Base-by-base conservation (phyloP, 1,139 yeast genomes). In the Geotrichum klebahnii region DNA sequence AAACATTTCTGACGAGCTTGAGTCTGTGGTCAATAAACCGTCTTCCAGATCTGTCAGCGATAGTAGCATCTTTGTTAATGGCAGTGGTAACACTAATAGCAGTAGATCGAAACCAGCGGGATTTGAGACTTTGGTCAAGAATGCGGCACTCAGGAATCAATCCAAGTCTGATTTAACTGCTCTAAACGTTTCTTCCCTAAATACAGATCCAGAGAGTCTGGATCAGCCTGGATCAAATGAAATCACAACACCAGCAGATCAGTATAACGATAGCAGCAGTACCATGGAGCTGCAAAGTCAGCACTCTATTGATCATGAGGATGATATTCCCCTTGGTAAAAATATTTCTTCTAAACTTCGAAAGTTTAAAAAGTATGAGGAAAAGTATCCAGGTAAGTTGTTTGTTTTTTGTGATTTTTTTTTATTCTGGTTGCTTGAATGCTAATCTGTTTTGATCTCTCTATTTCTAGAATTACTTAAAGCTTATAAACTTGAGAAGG, bases 311-410 rank as follows among this genome's bases (percentile, higher is more conserved):
- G n/a, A n/a, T n/a, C n/a, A 14, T 35, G 26, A 20, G 3, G 40
- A 36, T 17, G 40, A 3, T 28, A 36, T 12, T 17, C 19, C 23
- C 6, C 17, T 33, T 12, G 36, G 34, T 10, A 28, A 34, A 14
- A 43, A 14, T 14, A 35, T 43, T 19, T 33, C 20, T 57, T 70
- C 81, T 12, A 84, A 84, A 60, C 69, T 90, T 67, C 77, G 78
- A 55, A 89, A 87, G 70, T 87, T 87, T 63, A 81, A 78, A 52
- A 89, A 88, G 65, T 92, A 89, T 65, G 97, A 92, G 66, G 85
- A 84, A 52, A 87, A 87, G 63, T 90, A 89, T 64, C 97, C 97
- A 32, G 39, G 44, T 46, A 24, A 16, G 49, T 36, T 10, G 16
- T 14, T 24, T 24, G 3, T 3, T 23, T 26, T 24, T 24, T 16